These are phyloP conservation scores for Trichoderma parareesei DNA, from an alignment of 495 filamentous ascomycete genomes.

Conservation along the genomic window DNA sequence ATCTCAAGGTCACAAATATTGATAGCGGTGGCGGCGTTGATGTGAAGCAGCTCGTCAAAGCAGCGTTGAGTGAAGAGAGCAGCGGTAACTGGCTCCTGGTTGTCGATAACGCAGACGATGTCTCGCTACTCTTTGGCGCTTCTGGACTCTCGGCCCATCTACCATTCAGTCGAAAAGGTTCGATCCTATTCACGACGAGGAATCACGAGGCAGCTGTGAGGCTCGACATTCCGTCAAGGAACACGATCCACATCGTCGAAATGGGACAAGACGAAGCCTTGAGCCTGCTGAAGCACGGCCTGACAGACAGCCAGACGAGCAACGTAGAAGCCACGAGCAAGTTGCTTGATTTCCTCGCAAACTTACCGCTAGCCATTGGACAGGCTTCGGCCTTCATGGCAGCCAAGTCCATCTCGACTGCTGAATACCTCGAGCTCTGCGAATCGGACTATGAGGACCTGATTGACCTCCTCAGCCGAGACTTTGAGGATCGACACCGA, in stretches of 20 bases:
- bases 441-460: background rate
- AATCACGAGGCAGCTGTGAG: constrained; percentile 20
- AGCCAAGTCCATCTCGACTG: constrained; percentile 20
- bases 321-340: constrained; percentile 11
- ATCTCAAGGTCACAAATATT: constrained; percentile 20
- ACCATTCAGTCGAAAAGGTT: constrained; percentile 28
- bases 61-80: constrained; percentile 24
- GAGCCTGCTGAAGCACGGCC: constrained; percentile 15
- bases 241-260: constrained; percentile 19
- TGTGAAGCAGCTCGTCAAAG: constrained; percentile 27
- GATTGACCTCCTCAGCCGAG: background rate
- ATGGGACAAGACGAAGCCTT: constrained; percentile 25
- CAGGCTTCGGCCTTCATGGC: constrained; percentile 43
- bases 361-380: constrained; percentile 38
- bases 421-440: background rate
- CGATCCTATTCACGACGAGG: constrained; percentile 35
- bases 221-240: constrained; percentile 8
- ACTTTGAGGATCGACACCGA: background rate
- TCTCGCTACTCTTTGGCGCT: constrained; percentile 23
- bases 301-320: constrained; percentile 14
- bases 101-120: constrained; percentile 46
- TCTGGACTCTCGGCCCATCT: constrained; percentile 21
- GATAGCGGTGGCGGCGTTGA: constrained; percentile 14
- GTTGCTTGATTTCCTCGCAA: constrained; percentile 30
- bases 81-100: constrained; percentile 41